phyloP scores from a whole-genome alignment of 176 grass and related monocot genomes.

The Pharus latifolius region DNA sequence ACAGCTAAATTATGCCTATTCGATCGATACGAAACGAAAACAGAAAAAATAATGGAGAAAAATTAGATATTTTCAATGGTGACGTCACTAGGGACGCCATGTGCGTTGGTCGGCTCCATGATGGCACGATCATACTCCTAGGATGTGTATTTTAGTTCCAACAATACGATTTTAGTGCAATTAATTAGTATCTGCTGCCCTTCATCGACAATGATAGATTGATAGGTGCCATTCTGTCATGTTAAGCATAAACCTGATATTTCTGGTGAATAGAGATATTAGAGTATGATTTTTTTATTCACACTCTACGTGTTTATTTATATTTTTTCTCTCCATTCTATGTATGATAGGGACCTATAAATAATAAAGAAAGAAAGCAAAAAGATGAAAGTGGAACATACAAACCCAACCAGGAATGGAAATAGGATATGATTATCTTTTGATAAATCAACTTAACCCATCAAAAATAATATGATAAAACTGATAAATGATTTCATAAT shows the following conservation, averaged over 20 bases:
- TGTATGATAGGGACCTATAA: too few relatives aligned
- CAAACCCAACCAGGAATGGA: too few relatives aligned
- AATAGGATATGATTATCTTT: too few relatives aligned
- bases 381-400: too few relatives aligned
- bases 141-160: neutral
- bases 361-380: too few relatives aligned
- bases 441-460: too few relatives aligned
- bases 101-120: neutral
- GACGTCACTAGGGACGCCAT: slow-evolving; percentile 28
- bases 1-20: neutral
- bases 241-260: neutral
- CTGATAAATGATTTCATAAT: too few relatives aligned
- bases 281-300: too few relatives aligned
- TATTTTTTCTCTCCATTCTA: too few relatives aligned
- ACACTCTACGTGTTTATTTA: too few relatives aligned
- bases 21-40: neutral
- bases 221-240: neutral
- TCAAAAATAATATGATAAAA: too few relatives aligned
- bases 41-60: neutral
- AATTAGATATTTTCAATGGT: neutral
- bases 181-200: slow-evolving; percentile 8
- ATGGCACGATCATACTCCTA: neutral
- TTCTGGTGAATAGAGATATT: too few relatives aligned
- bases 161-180: neutral
- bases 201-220: slow-evolving; percentile 1